Percentiles rank a stretch among this genome's conserved stretches.
Conservation (phyloP, 306 rosid species). For the Bauhinia variegata region DNA sequence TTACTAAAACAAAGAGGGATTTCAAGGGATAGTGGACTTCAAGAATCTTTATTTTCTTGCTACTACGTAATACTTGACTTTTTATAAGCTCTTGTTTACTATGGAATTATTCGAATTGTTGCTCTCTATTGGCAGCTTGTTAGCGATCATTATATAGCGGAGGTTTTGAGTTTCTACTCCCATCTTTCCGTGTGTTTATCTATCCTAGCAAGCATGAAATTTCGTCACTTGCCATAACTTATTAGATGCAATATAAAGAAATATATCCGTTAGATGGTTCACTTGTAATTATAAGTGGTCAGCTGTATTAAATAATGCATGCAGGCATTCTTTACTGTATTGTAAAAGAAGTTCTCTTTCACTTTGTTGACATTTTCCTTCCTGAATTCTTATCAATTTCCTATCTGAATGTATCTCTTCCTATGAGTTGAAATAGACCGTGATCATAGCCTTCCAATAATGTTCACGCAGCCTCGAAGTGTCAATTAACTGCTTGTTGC, state of each 20-base stretch:
- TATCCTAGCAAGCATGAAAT: no score
- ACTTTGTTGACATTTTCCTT: background rate
- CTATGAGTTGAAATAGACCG: constrained; percentile 20
- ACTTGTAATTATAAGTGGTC: background rate
- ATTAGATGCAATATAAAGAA: no score
- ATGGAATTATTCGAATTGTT: constrained; percentile 22
- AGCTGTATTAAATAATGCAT: background rate
- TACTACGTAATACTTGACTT: no score
- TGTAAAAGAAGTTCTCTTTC: background rate
- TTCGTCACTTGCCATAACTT: no score
- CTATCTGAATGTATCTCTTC: constrained; percentile 5
- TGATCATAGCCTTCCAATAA: constrained; percentile 2
- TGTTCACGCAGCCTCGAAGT: background rate
- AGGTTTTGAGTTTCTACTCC: background rate
- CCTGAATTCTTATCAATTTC: constrained; percentile 3
- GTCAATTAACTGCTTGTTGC: no score
- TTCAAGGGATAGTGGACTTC: no score
- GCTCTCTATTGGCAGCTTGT: background rate
- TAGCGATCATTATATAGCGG: background rate
- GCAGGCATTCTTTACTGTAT: background rate
- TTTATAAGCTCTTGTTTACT: constrained; percentile 7
- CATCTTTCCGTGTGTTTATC: background rate
- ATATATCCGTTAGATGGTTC: constrained; percentile 8
- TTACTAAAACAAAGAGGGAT: no score
- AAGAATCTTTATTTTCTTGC: no score